Base-by-base conservation (phyloP, 129 eudicot species). In the Silybum marianum region DNA sequence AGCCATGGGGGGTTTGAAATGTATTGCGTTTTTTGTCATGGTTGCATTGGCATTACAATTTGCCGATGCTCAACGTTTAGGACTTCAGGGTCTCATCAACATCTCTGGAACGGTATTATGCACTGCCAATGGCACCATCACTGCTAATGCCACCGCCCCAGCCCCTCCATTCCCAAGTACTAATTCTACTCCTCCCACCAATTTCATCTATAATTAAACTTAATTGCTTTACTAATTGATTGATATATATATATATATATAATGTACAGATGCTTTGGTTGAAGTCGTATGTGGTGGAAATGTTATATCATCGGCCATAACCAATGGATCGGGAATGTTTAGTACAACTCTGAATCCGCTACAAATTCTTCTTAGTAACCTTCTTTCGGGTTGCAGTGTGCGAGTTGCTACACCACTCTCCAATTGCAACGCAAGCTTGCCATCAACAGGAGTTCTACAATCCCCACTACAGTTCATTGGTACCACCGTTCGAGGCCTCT, bases 261-360 rank as follows among this genome's bases (percentile, higher is more conserved):
- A 13, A n/a, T 5, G 3, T 71, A 12, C 75, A 83, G 82, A 83
- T 71, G 82, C 86, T n/a, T 66, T 77, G 16, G 79, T 83, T 19
- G 69, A 77, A 71, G 28, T 83, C 30, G 13, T 69, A 4, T 83
- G 86, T 77, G 86, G 86, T 22, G 79, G 82, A 63, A 83, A 83
- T 77, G 82, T 77, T 36, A 40, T 83, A 60, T 32, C 82, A 7
- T 77, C 86, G 1, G 39, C 69, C 54, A 0, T 83, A 25, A 83
- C n/a, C 86, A 71, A 83, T 12, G 54, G 42, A 26, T 3, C 36
- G 0, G 86, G 86, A 71, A 25, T 13, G 14, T 83, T 76, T 23
- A 83, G 18, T 21, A 70, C 71, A 3, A 1, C 71, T 38, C 28
- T 83, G 19, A 71, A 60, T 78, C 82, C 78, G 13, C 68, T 71